Conservation (phyloP, 495 filamentous ascomycete species). For the Podospora comata region DNA sequence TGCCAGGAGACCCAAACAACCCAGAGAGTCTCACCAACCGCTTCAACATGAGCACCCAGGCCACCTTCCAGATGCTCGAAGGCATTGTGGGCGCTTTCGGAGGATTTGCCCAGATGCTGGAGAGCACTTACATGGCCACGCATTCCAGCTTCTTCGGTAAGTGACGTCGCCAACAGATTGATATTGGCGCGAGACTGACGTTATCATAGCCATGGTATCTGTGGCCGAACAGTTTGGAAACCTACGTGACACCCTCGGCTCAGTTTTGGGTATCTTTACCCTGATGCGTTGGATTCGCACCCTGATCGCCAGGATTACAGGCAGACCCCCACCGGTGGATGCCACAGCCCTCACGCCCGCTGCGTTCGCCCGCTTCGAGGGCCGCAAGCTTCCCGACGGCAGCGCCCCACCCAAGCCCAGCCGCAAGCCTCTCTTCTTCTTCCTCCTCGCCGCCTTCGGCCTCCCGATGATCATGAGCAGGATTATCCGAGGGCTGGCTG, state of each 20-base stretch:
- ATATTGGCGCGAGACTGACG: slow-evolving; percentile 24
- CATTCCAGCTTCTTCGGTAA: slow-evolving; percentile 97
- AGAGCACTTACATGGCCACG: slow-evolving; percentile 99
- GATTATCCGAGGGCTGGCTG: slow-evolving; percentile 79
- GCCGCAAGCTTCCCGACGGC: slow-evolving; percentile 41
- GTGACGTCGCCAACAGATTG: slow-evolving; percentile 29
- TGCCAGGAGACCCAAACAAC: slow-evolving; percentile 76
- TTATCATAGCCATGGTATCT: slow-evolving; percentile 79
- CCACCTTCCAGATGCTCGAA: slow-evolving; percentile 99
- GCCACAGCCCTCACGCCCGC: slow-evolving; percentile 82
- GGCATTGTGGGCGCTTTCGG: slow-evolving; percentile 97
- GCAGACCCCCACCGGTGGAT: slow-evolving; percentile 82
- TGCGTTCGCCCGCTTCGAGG: slow-evolving; percentile 85
- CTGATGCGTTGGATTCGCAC: slow-evolving; percentile 91
- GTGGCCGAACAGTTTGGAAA: slow-evolving; percentile 97
- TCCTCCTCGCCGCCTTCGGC: slow-evolving; percentile 89
- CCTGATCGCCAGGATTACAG: slow-evolving; percentile 88
- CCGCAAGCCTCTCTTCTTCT: slow-evolving; percentile 93
- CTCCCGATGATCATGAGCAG: slow-evolving; percentile 95
- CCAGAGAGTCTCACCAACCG: slow-evolving; percentile 87
- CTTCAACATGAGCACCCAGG: slow-evolving; percentile 86
- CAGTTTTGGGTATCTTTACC: slow-evolving; percentile 91
- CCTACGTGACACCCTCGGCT: slow-evolving; percentile 90
- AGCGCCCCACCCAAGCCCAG: slow-evolving; percentile 65
- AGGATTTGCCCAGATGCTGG: slow-evolving; percentile 98